Percentiles rank a stretch among this genome's conserved stretches.
These are phyloP conservation scores for Penicillium sp. DNA, from an alignment of 2,329 filamentous ascomycete species.

Conservation along the genomic window DNA sequence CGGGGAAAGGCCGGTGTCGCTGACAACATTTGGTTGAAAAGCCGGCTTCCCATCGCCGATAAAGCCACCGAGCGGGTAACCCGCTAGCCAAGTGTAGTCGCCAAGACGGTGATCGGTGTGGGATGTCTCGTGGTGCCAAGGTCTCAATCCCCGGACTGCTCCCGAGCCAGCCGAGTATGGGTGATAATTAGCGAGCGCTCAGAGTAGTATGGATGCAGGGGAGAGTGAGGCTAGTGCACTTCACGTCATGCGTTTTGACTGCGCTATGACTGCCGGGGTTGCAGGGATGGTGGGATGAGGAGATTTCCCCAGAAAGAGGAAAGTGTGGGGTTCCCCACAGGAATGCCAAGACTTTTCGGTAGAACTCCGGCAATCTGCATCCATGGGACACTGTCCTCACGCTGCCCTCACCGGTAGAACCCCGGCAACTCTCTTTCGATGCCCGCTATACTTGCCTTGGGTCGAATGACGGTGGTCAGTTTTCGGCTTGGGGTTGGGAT, in stretches of 20 bases:
- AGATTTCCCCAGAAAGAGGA: slow-evolving; percentile 2
- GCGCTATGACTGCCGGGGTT: neutral
- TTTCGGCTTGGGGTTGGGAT: neutral
- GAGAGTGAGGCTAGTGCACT: neutral
- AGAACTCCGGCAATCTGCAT: neutral
- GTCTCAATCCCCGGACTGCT: neutral
- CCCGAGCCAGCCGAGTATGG: neutral
- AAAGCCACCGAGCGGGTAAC: neutral
- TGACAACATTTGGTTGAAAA: neutral
- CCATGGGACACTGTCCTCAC: neutral
- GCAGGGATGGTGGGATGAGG: neutral
- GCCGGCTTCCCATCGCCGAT: neutral
- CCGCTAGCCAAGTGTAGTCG: slow-evolving; percentile 1
- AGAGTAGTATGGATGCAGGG: neutral
- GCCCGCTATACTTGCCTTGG: neutral
- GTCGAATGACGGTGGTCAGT: neutral
- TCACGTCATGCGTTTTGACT: neutral
- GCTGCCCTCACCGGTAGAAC: neutral
- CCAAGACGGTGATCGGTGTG: neutral
- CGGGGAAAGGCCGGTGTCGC: neutral
- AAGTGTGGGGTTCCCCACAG: slow-evolving; percentile 2
- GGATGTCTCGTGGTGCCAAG: neutral
- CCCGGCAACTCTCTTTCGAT: neutral
- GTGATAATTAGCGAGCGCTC: neutral
- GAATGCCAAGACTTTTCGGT: neutral